These are phyloP conservation scores for Cetraspora pellucida DNA, from an alignment of 192 early-diverging fungal species.

Conservation along the genomic window DNA sequence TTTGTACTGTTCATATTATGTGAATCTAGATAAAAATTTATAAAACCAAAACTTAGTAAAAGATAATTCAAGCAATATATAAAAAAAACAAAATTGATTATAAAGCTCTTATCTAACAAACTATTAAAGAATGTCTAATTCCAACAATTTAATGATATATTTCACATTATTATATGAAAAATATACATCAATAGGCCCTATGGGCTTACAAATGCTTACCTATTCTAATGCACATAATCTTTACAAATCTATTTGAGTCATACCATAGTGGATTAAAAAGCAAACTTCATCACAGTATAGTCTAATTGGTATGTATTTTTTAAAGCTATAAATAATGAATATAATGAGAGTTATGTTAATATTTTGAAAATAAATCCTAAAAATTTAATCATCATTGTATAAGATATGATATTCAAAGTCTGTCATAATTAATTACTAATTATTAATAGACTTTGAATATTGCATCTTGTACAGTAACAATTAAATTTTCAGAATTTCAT, in stretches of 20 bases:
- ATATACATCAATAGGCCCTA: conserved; percentile 4
- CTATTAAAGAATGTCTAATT: conserved; percentile 23
- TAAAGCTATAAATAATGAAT: too few relatives aligned
- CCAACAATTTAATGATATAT: neutral
- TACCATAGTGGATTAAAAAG: conserved; percentile 22
- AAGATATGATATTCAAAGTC: too few relatives aligned
- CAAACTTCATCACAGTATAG: neutral
- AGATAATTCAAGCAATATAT: conserved; percentile 4
- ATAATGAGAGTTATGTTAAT: too few relatives aligned
- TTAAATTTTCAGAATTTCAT: too few relatives aligned
- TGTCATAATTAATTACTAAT: too few relatives aligned
- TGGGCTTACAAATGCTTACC: conserved; percentile 23
- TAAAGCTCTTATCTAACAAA: neutral
- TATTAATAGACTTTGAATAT: too few relatives aligned
- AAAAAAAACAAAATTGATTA: conserved; percentile 12
- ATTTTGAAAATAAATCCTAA: too few relatives aligned
- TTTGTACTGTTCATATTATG: conserved; percentile 29
- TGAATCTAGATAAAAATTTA: conserved; percentile 26
- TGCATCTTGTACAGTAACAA: too few relatives aligned
- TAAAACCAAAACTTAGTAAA: neutral
- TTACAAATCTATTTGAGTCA: conserved; percentile 5
- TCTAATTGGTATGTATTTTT: conserved; percentile 39
- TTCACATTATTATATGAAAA: neutral
- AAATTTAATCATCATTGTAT: too few relatives aligned
- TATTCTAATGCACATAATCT: conserved; percentile 26